Conservation (phyloP, 163 green algal genomes). For the Trebouxiophyceae sp. region DNA sequence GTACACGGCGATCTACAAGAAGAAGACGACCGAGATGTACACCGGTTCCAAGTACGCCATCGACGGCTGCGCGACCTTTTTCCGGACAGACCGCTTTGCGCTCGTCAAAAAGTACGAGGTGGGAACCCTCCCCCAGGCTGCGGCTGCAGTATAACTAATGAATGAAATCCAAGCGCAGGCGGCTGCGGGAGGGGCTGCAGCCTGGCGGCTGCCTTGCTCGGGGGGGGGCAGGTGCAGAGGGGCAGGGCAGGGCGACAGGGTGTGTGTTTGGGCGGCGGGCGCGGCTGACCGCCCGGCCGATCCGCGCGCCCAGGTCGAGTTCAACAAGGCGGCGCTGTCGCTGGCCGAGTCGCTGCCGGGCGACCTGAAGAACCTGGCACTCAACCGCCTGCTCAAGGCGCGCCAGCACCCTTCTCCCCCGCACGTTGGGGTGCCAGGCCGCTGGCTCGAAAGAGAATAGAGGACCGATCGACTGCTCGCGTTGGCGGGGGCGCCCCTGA, state of each 20-base stretch:
- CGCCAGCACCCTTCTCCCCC: no score
- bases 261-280: no score
- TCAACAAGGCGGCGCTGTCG: conserved; percentile 97
- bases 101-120: conserved; percentile 99
- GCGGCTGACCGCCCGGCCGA: no score
- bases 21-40: conserved; percentile 93
- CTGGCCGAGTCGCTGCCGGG: conserved; percentile 73
- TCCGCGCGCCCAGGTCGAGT: conserved; percentile 91
- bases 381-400: conserved; percentile 93
- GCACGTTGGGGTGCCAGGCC: no score
- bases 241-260: not conserved
- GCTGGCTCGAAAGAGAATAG: no score
- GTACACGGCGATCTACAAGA: conserved; percentile 95
- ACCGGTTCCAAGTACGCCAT: conserved; percentile 80
- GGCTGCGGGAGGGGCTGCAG: no score
- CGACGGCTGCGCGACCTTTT: conserved; percentile 98
- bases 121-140: no score
- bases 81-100: conserved; percentile 73
- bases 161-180: no score
- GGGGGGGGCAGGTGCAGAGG: not conserved
- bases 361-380: conserved; percentile 69
- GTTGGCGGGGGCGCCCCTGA: no score
- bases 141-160: no score
- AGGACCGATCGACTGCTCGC: no score
- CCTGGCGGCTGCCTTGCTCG: not conserved